A percentile compares a stretch with the other conserved stretches of the same genome.
phyloP scores from a whole-genome alignment of 1,284 basidiomycete genomes.

The Grifola frondosa region DNA sequence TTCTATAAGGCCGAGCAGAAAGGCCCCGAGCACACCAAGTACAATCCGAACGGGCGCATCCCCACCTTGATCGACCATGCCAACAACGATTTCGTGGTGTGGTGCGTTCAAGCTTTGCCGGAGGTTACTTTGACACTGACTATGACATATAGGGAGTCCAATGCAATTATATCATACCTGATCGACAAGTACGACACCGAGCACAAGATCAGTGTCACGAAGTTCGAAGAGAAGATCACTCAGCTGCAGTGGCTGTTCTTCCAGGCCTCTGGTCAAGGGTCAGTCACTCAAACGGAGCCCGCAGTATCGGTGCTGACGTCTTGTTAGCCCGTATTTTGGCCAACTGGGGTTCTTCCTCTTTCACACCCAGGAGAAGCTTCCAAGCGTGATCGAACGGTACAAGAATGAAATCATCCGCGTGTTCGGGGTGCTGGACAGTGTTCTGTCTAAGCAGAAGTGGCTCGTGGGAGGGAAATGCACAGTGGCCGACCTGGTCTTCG shows the following conservation, averaged over 20 bases:
- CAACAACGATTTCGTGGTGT: conserved; percentile 29
- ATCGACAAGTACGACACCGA: conserved; percentile 35
- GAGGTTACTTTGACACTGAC: background rate
- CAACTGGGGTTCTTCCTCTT: conserved; percentile 27
- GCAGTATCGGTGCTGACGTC: no score
- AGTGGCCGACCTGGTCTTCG: conserved; percentile 16
- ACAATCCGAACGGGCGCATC: conserved; percentile 31
- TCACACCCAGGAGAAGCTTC: conserved; percentile 23
- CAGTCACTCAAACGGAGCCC: no score
- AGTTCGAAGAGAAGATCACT: conserved; percentile 20
- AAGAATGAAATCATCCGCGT: conserved; percentile 30
- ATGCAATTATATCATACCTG: conserved; percentile 36
- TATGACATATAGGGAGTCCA: conserved; percentile 29
- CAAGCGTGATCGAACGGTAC: conserved; percentile 30
- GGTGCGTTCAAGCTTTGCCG: background rate
- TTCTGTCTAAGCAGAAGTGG: conserved; percentile 14
- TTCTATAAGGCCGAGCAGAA: conserved; percentile 28
- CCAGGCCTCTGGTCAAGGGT: conserved; percentile 32
- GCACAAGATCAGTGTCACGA: conserved; percentile 28
- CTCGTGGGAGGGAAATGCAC: conserved; percentile 17
- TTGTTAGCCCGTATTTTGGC: conserved; percentile 24
- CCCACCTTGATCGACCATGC: conserved; percentile 34
- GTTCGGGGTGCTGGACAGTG: conserved; percentile 29
- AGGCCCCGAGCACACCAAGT: conserved; percentile 16
- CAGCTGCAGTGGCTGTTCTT: conserved; percentile 30